Evolutionary conservation across 441 rosid genomes (phyloP), one percentile per base, ranked within the genome.

Genomic region (Geranium incanum): DNA sequence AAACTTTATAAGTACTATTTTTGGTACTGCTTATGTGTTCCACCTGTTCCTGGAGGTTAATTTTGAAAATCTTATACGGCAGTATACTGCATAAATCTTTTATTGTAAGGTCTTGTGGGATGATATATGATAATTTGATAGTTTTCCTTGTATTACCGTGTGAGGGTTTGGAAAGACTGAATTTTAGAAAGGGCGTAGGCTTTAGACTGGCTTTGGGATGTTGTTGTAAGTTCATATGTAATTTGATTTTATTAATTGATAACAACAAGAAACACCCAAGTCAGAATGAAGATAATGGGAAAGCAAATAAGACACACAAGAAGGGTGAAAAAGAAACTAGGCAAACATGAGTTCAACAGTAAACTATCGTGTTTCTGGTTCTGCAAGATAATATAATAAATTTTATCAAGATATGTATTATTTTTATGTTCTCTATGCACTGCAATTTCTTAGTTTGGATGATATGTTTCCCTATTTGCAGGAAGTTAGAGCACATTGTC

Each of bases 401-500:
- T 8, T 45, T 45, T 45, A 45, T 45, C 52, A 1, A 45, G 52
- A 6, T 11, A 62, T 21, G 6, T 66, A 5, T 12, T n/a, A 36
- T 66, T 36, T 38, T 38, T 38, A 6, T 39, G n/a, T 21, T 6
- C 16, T 67, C 33, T 19, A 16, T 3, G 6, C 0, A 0, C 45
- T 68, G 16, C n/a, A 41, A 50, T 37, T 21, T 15, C 4, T 43
- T 19, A 65, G 50, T 45, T 12, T 45, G 13, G 12, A 33, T 68
- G 7, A 68, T 66, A 28, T 19, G 41, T 45, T 65, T 73, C 50
- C 28, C 57, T 13, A 9, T 74, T 70, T 83, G 74, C 91, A 88
- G 94, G 85, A 72, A 77, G 70, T 77, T 87, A 5, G 89, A 86
- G 73, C 87, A 88, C 74, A 84, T 86, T 68, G 93, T 88, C 68